These are phyloP conservation scores for Globisporangium ultimum DNA, from an alignment of 352 stramenopile species.

Conservation along the genomic window DNA sequence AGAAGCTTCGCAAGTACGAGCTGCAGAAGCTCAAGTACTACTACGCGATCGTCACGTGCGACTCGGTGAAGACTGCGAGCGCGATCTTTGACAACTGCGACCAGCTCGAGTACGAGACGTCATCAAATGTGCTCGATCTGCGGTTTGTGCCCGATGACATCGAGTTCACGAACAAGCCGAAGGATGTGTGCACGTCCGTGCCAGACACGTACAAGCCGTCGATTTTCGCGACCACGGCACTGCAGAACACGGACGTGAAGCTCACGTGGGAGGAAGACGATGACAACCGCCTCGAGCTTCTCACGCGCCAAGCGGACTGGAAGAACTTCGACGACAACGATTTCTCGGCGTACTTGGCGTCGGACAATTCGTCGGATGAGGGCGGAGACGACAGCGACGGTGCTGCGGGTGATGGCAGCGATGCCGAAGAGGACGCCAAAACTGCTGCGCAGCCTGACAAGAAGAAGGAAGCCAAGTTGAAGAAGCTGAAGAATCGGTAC, in stretches of 20 bases:
- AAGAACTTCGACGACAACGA: constrained; percentile 90
- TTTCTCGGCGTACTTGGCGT: constrained; percentile 93
- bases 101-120: constrained; percentile 97
- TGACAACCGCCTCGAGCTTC: constrained; percentile 83
- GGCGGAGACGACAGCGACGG: constrained; percentile 36
- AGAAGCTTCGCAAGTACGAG: constrained; percentile 96
- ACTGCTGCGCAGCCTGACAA: constrained; percentile 18
- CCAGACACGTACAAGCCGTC: constrained; percentile 93
- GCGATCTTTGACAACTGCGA: constrained; percentile 95
- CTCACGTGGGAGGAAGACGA: constrained; percentile 97
- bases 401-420: constrained; percentile 32
- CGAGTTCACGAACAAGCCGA: constrained; percentile 84
- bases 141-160: constrained; percentile 93
- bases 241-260: constrained; percentile 92
- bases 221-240: constrained; percentile 91
- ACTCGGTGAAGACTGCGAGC: constrained; percentile 88
- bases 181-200: constrained; percentile 81
- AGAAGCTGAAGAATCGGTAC: constrained; percentile 80
- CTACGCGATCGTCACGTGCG: constrained; percentile 96
- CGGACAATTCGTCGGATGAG: constrained; percentile 58
- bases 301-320: constrained; percentile 73
- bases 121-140: constrained; percentile 93
- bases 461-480: constrained; percentile 71
- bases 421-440: constrained; percentile 23
- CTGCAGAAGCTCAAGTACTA: constrained; percentile 98